phyloP scores from a whole-genome alignment of 2,329 filamentous ascomycete genomes.

The Ceratocystis eucalypticola region DNA sequence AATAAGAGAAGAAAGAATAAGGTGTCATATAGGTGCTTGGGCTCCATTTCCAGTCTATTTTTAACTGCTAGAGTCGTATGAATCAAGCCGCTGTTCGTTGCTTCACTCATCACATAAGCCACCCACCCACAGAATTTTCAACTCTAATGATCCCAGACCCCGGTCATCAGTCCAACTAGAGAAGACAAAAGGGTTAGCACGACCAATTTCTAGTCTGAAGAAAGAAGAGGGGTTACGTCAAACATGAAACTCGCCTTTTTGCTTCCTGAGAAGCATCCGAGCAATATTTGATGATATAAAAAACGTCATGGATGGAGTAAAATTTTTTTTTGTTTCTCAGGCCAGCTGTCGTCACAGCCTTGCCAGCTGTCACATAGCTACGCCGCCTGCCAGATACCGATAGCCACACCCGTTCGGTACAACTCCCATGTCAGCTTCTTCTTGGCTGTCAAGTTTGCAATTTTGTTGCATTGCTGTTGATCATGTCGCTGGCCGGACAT shows the following conservation, averaged over 20 bases:
- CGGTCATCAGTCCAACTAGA: not conserved
- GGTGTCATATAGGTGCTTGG: too few relatives aligned
- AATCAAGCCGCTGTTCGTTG: too few relatives aligned
- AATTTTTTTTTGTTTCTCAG: not conserved
- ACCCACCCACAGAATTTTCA: not conserved
- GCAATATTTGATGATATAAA: not conserved
- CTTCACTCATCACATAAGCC: not conserved
- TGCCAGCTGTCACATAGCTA: not conserved
- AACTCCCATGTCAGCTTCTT: not conserved
- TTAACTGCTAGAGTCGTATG: too few relatives aligned
- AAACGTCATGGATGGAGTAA: not conserved
- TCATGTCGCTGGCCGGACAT: not conserved
- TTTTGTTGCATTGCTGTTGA: not conserved
- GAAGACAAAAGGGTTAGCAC: too few relatives aligned
- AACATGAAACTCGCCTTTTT: conserved; percentile 1
- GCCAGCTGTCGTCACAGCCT: not conserved
- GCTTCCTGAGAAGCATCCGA: conserved; percentile 1
- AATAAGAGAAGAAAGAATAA: too few relatives aligned
- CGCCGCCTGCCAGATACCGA: not conserved
- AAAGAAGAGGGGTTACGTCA: not conserved
- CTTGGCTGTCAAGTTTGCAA: not conserved
- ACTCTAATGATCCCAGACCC: conserved; percentile 2
- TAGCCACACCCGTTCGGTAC: not conserved
- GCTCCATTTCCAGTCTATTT: too few relatives aligned
- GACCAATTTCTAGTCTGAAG: not conserved